Conservation (phyloP, 257 asterid genomes). For the Solanum chaucha region DNA sequence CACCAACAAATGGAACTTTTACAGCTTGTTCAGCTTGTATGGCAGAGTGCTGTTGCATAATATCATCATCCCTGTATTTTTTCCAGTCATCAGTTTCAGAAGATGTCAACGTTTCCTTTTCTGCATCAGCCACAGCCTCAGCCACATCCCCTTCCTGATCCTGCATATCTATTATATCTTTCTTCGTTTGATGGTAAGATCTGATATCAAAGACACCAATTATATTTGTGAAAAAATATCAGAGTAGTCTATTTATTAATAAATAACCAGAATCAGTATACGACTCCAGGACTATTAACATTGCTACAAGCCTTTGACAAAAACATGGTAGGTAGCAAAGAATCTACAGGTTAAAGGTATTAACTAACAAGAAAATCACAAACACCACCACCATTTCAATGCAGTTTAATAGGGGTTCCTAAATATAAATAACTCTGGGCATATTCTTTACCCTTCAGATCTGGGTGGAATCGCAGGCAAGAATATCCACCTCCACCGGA, state of each 20-base stretch:
- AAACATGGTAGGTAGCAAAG: not conserved
- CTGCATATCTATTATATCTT: constrained; percentile 25
- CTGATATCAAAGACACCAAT: not conserved
- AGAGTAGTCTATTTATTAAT: no score
- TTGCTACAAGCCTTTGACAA: not conserved
- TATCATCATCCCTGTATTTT: constrained; percentile 57
- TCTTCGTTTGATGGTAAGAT: not conserved
- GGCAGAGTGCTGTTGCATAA: constrained; percentile 63
- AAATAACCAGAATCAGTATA: no score
- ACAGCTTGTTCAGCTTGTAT: constrained; percentile 68
- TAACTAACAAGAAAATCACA: not conserved
- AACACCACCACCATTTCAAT: not conserved
- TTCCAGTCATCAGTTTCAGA: constrained; percentile 54
- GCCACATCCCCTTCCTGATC: constrained; percentile 31
- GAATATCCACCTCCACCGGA: no score
- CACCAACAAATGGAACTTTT: constrained; percentile 68
- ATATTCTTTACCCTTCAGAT: no score
- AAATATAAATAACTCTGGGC: no score
- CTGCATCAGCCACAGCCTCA: constrained; percentile 9
- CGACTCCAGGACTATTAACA: not conserved
- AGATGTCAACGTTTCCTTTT: constrained; percentile 22
- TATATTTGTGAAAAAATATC: no score
- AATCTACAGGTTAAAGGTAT: not conserved
- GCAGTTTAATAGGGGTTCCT: not conserved
- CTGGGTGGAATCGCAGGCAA: no score